Conservation (phyloP, 805 yeast species). For the Hanseniaspora thailandica region DNA sequence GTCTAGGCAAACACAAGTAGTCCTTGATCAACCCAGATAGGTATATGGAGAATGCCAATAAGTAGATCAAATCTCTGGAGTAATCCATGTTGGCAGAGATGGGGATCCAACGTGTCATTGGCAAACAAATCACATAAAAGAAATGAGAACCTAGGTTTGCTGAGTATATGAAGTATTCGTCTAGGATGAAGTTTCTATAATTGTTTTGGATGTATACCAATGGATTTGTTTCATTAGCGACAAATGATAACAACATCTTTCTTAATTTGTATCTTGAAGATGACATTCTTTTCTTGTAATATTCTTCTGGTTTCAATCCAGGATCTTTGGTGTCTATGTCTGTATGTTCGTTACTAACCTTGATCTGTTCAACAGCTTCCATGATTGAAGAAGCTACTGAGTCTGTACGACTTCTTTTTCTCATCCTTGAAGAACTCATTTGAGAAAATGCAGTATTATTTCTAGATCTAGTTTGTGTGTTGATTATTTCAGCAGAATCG, state of each 20-base stretch:
- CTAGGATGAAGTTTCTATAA: conserved; percentile 42
- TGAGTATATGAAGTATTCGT: conserved; percentile 70
- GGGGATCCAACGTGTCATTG: conserved; percentile 77
- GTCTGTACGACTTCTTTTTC: conserved; percentile 6
- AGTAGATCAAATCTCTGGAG: conserved; percentile 65
- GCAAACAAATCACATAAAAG: conserved; percentile 80
- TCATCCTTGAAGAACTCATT: neutral
- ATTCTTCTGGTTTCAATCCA: conserved; percentile 29
- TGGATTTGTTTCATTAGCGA: conserved; percentile 53
- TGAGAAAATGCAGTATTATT: neutral
- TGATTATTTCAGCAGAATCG: neutral
- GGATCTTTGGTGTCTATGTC: conserved; percentile 71
- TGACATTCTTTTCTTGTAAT: conserved; percentile 49
- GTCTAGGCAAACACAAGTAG: conserved; percentile 80
- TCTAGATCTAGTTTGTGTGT: neutral
- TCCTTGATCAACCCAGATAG: conserved; percentile 70
- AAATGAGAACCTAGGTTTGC: conserved; percentile 90
- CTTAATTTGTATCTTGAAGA: conserved; percentile 47
- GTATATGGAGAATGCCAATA: conserved; percentile 43
- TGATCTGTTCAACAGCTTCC: conserved; percentile 10
- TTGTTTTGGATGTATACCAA: conserved; percentile 46
- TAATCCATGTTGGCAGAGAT: conserved; percentile 29
- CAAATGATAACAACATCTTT: conserved; percentile 39
- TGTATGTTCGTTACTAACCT: conserved; percentile 18
- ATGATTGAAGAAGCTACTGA: conserved; percentile 7